Evolutionary conservation across 1,139 yeast species (phyloP).

Genomic region (Ashbya aceris): DNA sequence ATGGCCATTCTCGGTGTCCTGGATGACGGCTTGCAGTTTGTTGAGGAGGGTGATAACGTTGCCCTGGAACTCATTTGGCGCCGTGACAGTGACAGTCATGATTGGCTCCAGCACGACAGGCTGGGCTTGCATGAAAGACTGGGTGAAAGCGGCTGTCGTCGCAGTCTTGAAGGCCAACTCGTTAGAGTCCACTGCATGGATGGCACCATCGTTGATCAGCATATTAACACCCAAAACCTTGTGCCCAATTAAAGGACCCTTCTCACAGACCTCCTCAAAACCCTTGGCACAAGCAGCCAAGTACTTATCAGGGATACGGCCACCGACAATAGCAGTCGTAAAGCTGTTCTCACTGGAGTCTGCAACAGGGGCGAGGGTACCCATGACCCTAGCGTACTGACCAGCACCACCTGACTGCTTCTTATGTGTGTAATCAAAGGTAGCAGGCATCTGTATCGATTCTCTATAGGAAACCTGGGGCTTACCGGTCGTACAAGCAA

Average conservation of each 20-base stretch:
- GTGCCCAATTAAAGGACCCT: slow-evolving; percentile 96
- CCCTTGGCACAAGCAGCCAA: slow-evolving; percentile 93
- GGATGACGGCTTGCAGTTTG: slow-evolving; percentile 85
- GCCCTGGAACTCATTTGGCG: slow-evolving; percentile 96
- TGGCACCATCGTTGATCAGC: slow-evolving; percentile 95
- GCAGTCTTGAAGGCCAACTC: slow-evolving; percentile 94
- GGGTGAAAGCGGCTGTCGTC: slow-evolving; percentile 82
- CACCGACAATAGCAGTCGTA: slow-evolving; percentile 87
- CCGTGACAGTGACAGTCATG: slow-evolving; percentile 86
- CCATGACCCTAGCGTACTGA: slow-evolving; percentile 95
- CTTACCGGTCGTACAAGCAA: slow-evolving; percentile 90
- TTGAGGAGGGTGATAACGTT: slow-evolving; percentile 82
- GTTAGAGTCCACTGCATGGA: slow-evolving; percentile 94
- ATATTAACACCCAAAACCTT: slow-evolving; percentile 85
- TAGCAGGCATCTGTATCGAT: slow-evolving; percentile 62
- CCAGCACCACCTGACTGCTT: slow-evolving; percentile 99
- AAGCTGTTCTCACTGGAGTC: slow-evolving; percentile 51
- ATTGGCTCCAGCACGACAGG: slow-evolving; percentile 94
- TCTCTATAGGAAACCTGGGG: slow-evolving; percentile 99
- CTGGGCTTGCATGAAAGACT: slow-evolving; percentile 73
- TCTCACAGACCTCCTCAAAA: slow-evolving; percentile 87
- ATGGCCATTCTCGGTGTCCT: slow-evolving; percentile 86
- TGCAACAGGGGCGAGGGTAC: slow-evolving; percentile 59
- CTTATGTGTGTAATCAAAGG: slow-evolving; percentile 93
- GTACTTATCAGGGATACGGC: slow-evolving; percentile 92